phyloP scores from a whole-genome alignment of 2,329 filamentous ascomycete genomes.

The Mariannaea elegans region DNA sequence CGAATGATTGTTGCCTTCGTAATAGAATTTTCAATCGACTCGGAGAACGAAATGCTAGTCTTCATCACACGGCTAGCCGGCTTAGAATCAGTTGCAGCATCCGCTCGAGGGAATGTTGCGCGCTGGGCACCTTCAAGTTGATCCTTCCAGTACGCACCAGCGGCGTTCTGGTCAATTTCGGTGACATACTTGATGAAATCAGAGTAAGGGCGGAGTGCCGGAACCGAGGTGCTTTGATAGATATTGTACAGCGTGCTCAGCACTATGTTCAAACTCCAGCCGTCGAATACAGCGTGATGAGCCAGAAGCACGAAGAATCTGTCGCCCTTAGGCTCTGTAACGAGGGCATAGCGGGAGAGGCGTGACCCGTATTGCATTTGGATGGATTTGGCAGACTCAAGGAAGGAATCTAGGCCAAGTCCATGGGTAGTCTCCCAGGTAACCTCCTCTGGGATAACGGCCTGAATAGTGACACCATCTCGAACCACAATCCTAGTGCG shows the following conservation, averaged over 20 bases:
- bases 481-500: not conserved
- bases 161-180: not conserved
- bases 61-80: constrained; percentile 42
- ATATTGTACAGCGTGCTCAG: not conserved
- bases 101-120: not conserved
- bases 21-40: not conserved
- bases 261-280: constrained; percentile 28
- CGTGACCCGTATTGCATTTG: too few relatives aligned
- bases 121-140: not conserved
- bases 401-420: not conserved
- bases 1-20: constrained; percentile 26
- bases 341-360: too few relatives aligned
- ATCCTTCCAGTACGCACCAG: constrained; percentile 1
- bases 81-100: too few relatives aligned
- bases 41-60: constrained; percentile 48
- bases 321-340: not conserved
- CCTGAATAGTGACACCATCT: not conserved
- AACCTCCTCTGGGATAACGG: not conserved
- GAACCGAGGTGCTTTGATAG: not conserved
- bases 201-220: not conserved
- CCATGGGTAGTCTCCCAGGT: not conserved
- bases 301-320: constrained; percentile 20
- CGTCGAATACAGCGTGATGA: constrained; percentile 38
- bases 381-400: not conserved
- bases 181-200: constrained; percentile 5